Conservation (phyloP, 78 protist genomes). For the Neovahlkampfia damariscottae region DNA sequence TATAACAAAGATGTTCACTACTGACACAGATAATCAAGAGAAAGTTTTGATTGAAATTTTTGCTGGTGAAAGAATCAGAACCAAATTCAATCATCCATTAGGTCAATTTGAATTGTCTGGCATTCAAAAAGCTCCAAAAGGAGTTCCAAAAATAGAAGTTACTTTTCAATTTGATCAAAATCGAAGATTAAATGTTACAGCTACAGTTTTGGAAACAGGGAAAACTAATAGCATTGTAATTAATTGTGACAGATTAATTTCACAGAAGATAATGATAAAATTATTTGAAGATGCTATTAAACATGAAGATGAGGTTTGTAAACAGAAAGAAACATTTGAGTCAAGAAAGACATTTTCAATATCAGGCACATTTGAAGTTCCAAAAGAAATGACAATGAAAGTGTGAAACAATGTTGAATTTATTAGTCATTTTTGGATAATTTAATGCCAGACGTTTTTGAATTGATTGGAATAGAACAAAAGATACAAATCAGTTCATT, state of each 20-base stretch:
- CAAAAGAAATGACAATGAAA: too few relatives aligned
- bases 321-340: too few relatives aligned
- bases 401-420: too few relatives aligned
- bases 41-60: slow-evolving; percentile 77
- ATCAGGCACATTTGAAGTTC: too few relatives aligned
- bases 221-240: slow-evolving; percentile 74
- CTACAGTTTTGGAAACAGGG: slow-evolving; percentile 80
- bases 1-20: slow-evolving; percentile 63
- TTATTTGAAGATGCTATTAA: slow-evolving; percentile 84
- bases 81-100: slow-evolving; percentile 83
- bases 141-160: slow-evolving; percentile 94
- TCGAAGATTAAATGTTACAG: slow-evolving; percentile 28
- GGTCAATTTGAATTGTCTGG: slow-evolving; percentile 90
- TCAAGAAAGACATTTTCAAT: too few relatives aligned
- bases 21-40: slow-evolving; percentile 78
- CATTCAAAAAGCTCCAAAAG: slow-evolving; percentile 96
- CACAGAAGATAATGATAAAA: slow-evolving; percentile 77
- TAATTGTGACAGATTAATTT: slow-evolving; percentile 85
- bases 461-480: too few relatives aligned
- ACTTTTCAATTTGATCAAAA: slow-evolving; percentile 91
- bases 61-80: slow-evolving; percentile 89
- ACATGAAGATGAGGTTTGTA: slow-evolving; percentile 80
- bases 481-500: too few relatives aligned
- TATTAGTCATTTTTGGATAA: too few relatives aligned
- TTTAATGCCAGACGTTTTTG: too few relatives aligned